These are phyloP conservation scores for Elongisporangium senticosum DNA, from an alignment of 352 stramenopile genomes.

Conservation along the genomic window DNA sequence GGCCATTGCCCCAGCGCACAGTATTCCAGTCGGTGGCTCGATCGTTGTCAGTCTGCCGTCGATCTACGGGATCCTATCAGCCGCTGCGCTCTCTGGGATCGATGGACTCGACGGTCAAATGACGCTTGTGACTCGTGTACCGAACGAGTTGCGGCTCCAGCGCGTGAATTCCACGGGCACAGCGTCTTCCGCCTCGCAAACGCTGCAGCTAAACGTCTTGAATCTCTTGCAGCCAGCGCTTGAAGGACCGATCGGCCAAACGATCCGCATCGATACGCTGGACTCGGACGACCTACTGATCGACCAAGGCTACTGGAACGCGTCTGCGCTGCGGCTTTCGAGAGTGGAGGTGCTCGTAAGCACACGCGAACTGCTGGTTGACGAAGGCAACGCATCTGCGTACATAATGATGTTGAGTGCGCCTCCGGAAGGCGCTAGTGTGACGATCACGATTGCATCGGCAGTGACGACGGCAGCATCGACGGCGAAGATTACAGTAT, in stretches of 20 bases:
- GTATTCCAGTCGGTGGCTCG: constrained; percentile 29
- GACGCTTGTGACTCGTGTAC: constrained; percentile 6
- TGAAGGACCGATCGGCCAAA: constrained; percentile 44
- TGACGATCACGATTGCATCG: constrained; percentile 13
- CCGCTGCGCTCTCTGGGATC: constrained; percentile 15
- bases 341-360: constrained; percentile 37
- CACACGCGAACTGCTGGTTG: constrained; percentile 12
- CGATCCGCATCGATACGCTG: constrained; percentile 44
- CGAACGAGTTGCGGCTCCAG: constrained; percentile 20
- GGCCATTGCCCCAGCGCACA: constrained; percentile 21
- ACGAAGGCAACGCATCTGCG: constrained; percentile 19
- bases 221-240: constrained; percentile 37
- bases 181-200: constrained; percentile 16
- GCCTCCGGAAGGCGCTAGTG: constrained; percentile 17
- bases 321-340: constrained; percentile 22
- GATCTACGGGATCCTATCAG: constrained; percentile 28
- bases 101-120: constrained; percentile 22
- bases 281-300: constrained; percentile 33
- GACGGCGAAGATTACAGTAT: constrained; percentile 13
- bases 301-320: constrained; percentile 45
- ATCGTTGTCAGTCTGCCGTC: constrained; percentile 43
- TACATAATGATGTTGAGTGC: constrained; percentile 47
- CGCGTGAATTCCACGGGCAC: constrained; percentile 15
- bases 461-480: not conserved
- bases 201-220: constrained; percentile 21